Evolutionary conservation across 768 basidiomycete species (phyloP).

Genomic region (Lentinula sp.): DNA sequence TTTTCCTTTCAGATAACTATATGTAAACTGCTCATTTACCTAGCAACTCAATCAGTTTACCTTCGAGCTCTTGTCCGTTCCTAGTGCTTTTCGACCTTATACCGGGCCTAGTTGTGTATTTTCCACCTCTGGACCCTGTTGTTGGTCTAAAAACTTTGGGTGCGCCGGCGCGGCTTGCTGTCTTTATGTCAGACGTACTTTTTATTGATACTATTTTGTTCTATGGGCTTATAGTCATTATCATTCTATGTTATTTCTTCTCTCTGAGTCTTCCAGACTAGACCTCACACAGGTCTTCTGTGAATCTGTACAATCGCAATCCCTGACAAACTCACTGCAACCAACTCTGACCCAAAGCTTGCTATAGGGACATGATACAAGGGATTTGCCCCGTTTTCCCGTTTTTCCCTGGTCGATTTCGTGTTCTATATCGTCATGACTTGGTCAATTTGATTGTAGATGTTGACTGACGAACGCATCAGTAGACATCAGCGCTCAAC

Average conservation of each 20-base stretch:
- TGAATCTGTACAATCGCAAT: too few relatives aligned
- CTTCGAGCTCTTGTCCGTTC: neutral
- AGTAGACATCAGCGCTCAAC: neutral
- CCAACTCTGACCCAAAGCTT: too few relatives aligned
- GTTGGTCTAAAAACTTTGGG: constrained; percentile 8
- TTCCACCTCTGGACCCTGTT: constrained; percentile 5
- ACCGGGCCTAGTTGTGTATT: constrained; percentile 4
- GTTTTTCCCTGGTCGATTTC: neutral
- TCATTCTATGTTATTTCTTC: neutral
- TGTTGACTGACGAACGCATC: neutral
- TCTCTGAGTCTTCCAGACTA: neutral
- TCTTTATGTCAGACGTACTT: neutral
- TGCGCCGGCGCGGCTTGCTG: neutral
- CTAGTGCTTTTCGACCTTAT: constrained; percentile 3
- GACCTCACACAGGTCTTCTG: neutral
- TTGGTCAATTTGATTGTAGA: neutral
- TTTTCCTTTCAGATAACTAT: neutral
- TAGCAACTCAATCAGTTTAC: neutral
- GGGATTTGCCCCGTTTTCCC: neutral
- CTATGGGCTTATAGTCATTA: neutral
- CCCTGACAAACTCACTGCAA: too few relatives aligned
- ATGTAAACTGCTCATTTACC: neutral
- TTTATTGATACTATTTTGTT: neutral
- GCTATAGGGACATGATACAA: neutral
- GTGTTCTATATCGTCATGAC: neutral